Evolutionary conservation across 2,329 filamentous ascomycete genomes (phyloP).

Genomic region (Monosporascus ibericus): DNA sequence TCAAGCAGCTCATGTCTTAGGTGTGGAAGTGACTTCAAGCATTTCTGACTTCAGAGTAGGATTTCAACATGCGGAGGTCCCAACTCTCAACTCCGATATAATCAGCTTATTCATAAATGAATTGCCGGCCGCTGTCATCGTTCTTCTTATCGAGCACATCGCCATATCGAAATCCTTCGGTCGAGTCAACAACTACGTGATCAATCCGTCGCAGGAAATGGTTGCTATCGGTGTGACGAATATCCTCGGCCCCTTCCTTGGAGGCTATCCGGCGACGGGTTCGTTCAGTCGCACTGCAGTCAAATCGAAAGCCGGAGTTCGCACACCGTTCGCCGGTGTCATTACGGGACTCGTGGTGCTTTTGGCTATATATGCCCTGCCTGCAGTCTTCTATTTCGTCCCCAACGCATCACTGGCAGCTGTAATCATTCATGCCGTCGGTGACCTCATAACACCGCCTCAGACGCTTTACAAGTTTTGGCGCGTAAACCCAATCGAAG

Average conservation of each 20-base stretch:
- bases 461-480: slow-evolving; percentile 94
- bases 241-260: slow-evolving; percentile 83
- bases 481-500: slow-evolving; percentile 84
- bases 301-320: slow-evolving; percentile 92
- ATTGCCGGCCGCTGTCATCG: slow-evolving; percentile 80
- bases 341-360: slow-evolving; percentile 83
- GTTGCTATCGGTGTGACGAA: slow-evolving; percentile 91
- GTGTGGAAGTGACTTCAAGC: slow-evolving; percentile 3
- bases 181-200: slow-evolving; percentile 90
- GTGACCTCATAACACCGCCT: slow-evolving; percentile 84
- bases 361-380: slow-evolving; percentile 81
- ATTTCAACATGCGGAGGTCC: slow-evolving; percentile 73
- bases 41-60: slow-evolving; percentile 38
- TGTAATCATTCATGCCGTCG: slow-evolving; percentile 94
- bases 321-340: slow-evolving; percentile 83
- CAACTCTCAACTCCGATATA: slow-evolving; percentile 59
- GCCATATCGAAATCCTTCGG: slow-evolving; percentile 97
- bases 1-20: no score
- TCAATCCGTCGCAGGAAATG: slow-evolving; percentile 92
- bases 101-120: slow-evolving; percentile 64
- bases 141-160: slow-evolving; percentile 95
- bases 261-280: slow-evolving; percentile 86
- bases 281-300: slow-evolving; percentile 96
- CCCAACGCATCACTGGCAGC: slow-evolving; percentile 73
- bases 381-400: slow-evolving; percentile 90